Base-by-base conservation (phyloP, 768 basidiomycete genomes). In the Suillus subluteus region DNA sequence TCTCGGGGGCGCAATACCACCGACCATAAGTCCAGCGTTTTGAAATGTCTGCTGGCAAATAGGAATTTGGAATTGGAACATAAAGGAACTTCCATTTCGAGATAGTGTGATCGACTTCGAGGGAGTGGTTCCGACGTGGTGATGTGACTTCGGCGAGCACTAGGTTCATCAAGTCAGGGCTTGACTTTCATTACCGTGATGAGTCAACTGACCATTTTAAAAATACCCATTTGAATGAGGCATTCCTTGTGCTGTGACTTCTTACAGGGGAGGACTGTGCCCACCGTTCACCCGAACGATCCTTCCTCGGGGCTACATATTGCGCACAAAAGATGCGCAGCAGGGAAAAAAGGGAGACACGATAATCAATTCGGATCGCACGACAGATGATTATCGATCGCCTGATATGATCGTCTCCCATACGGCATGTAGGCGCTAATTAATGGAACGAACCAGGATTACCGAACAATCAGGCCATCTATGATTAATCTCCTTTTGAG, bases 401-500 rank as follows among this genome's bases (percentile, higher is more conserved):
- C 23, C 16, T 41, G 38, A 59, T 37, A 26, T 30, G 38, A 59
- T 56, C 9, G 18, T 6, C 23, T 59, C 26, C 16, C 15, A 23
- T 59, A 59, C 58, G 58, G 40, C 58, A 59, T 41, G 26, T 0
- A 41, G 15, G 23, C 23, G 26, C 38, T n/a, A 61, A 61, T 30
- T 21, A 21, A 43, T 61, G 11, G 30, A 30, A 55, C 18, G 30
- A n/a, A n/a, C 32, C 11, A n/a, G 21, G 18, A 40, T 43, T 32
- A 41, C 40, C 21, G 18, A 59, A 59, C 11, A 26, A 26, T 40
- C 38, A 56, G 21, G 40, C 23, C 58, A 61, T 30, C 18, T 40
- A 21, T 26, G 26, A 61, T 38, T 41, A 59, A 61, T 61, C 59
- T 40, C 59, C 18, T 41, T n/a, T 43, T 43, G 58, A 58, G 59